Evolutionary conservation across 805 yeast species (phyloP).

Genomic region (Pichia phayaonensis): DNA sequence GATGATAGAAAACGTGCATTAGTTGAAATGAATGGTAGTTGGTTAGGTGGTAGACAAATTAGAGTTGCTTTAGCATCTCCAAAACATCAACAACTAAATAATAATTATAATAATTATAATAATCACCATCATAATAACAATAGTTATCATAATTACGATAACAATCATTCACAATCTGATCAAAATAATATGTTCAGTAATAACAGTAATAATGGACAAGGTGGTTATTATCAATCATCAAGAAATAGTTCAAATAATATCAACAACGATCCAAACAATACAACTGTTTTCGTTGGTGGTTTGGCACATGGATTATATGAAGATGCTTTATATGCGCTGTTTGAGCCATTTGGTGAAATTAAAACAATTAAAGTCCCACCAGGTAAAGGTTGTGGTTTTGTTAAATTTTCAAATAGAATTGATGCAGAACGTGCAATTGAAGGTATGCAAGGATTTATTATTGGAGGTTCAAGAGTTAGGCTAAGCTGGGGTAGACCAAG

Average conservation of each 20-base stretch:
- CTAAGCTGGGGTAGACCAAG: slow-evolving; percentile 66
- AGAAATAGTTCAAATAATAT: neutral
- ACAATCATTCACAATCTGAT: slow-evolving; percentile 19
- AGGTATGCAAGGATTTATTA: slow-evolving; percentile 70
- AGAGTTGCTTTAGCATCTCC: slow-evolving; percentile 79
- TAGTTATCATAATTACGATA: slow-evolving; percentile 17
- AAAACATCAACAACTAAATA: slow-evolving; percentile 33
- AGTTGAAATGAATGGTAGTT: slow-evolving; percentile 67
- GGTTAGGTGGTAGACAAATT: slow-evolving; percentile 72
- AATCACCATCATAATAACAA: neutral
- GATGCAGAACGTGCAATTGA: slow-evolving; percentile 74
- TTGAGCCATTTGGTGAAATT: slow-evolving; percentile 68
- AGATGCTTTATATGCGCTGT: slow-evolving; percentile 49
- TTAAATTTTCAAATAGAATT: slow-evolving; percentile 55
- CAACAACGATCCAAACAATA: slow-evolving; percentile 54
- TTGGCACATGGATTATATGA: slow-evolving; percentile 58
- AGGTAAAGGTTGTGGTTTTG: slow-evolving; percentile 76
- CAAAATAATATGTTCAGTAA: neutral
- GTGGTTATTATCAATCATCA: slow-evolving; percentile 15
- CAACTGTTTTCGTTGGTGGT: slow-evolving; percentile 67
- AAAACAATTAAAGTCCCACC: slow-evolving; percentile 67
- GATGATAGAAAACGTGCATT: slow-evolving; percentile 62
- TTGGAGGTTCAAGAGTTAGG: slow-evolving; percentile 67
- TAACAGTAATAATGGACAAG: neutral
- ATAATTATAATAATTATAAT: slow-evolving; percentile 11